Percentiles rank a stretch among this genome's conserved stretches.
These are phyloP conservation scores for Brassica incana DNA, from an alignment of 345 rosid species.

Conservation along the genomic window DNA sequence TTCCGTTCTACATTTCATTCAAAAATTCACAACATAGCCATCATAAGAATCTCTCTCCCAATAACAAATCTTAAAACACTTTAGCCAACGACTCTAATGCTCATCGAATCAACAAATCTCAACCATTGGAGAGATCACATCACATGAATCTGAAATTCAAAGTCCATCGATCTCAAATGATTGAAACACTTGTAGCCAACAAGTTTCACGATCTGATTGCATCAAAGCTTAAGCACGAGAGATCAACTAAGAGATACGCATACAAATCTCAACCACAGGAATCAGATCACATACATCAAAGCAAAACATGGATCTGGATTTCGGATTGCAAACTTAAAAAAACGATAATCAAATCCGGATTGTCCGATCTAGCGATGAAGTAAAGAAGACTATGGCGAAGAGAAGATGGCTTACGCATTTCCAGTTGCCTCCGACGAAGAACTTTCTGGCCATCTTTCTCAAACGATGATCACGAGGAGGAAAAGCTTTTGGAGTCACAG, in stretches of 20 bases:
- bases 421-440: slow-evolving; percentile 99
- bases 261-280: not conserved
- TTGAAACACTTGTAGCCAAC: too few relatives aligned
- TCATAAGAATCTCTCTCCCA: not conserved
- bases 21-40: not conserved
- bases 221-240: too few relatives aligned
- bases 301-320: not conserved
- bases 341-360: not conserved
- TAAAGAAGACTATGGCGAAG: not conserved
- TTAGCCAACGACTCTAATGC: not conserved
- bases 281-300: not conserved
- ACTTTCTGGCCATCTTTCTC: slow-evolving; percentile 64
- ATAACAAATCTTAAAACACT: too few relatives aligned
- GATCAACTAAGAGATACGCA: too few relatives aligned
- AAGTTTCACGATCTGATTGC: too few relatives aligned
- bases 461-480: slow-evolving; percentile 30
- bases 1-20: slow-evolving; percentile 63
- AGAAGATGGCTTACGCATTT: slow-evolving; percentile 71
- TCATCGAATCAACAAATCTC: not conserved
- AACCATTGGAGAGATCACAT: not conserved
- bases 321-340: not conserved
- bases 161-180: too few relatives aligned
- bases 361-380: not conserved
- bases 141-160: too few relatives aligned
- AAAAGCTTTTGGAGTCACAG: too few relatives aligned